Percentiles rank a stretch among this genome's conserved stretches.
Evolutionary conservation across 345 rosid genomes (phyloP).

Genomic region (Gossypium arboreum): DNA sequence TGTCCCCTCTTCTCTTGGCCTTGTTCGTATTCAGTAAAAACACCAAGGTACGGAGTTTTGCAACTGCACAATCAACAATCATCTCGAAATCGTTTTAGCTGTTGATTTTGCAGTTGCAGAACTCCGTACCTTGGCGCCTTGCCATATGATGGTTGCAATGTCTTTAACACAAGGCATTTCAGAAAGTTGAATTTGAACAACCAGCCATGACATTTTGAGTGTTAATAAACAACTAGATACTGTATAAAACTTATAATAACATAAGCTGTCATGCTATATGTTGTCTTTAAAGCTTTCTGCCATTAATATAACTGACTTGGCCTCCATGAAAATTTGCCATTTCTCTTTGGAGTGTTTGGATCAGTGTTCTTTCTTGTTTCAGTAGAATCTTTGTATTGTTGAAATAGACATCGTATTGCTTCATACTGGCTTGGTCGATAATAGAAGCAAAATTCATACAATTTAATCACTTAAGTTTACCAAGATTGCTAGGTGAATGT

Average conservation of each 20-base stretch:
- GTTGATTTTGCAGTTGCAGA: no score
- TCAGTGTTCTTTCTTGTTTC: neutral
- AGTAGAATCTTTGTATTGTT: neutral
- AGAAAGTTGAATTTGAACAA: no score
- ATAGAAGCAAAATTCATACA: neutral
- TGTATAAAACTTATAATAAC: no score
- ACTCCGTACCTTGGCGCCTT: neutral
- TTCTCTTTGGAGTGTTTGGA: neutral
- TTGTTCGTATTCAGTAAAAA: neutral
- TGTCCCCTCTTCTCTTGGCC: neutral
- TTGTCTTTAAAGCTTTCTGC: neutral
- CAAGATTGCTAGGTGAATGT: neutral
- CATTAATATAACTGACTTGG: neutral
- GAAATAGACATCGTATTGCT: neutral
- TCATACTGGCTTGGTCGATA: neutral
- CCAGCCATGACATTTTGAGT: no score
- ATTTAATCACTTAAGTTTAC: neutral
- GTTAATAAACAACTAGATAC: no score
- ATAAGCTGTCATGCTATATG: neutral
- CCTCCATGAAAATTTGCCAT: constrained; percentile 10
- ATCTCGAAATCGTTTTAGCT: no score
- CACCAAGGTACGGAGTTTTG: no score
- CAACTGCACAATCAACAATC: no score
- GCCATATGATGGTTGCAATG: neutral
- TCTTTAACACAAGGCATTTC: neutral